These are phyloP conservation scores for Ogataea paraovalis DNA, from an alignment of 805 yeast genomes.

Conservation along the genomic window DNA sequence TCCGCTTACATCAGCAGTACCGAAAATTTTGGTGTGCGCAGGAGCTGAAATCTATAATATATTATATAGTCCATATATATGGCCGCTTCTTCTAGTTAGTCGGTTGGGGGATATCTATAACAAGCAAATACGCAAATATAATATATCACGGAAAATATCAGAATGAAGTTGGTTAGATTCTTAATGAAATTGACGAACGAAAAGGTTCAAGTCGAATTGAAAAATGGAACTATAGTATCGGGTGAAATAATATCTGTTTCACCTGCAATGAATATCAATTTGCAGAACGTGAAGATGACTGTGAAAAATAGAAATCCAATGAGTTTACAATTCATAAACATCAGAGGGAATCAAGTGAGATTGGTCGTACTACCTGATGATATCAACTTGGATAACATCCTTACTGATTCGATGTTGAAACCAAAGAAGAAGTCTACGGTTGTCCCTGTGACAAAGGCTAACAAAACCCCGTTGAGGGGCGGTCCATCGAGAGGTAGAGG, in stretches of 20 bases:
- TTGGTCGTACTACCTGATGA: constrained; percentile 83
- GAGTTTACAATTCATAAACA: constrained; percentile 69
- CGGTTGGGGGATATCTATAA: too few species aligned
- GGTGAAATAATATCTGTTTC: constrained; percentile 84
- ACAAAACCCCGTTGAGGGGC: constrained; percentile 13
- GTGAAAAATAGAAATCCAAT: constrained; percentile 67
- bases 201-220: constrained; percentile 84
- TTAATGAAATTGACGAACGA: constrained; percentile 82
- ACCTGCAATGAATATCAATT: constrained; percentile 84
- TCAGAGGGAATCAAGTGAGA: constrained; percentile 87
- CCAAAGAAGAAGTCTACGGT: constrained; percentile 40
- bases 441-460: constrained; percentile 31
- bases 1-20: too few species aligned
- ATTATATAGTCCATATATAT: too few species aligned
- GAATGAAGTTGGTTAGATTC: constrained; percentile 68
- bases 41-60: too few species aligned
- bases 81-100: too few species aligned
- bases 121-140: too few species aligned
- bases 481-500: constrained; percentile 24
- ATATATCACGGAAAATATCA: too few species aligned
- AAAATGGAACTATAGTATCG: constrained; percentile 82
- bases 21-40: too few species aligned
- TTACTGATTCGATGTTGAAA: constrained; percentile 48
- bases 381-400: constrained; percentile 61
- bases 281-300: constrained; percentile 77